Percentiles rank a stretch among this genome's conserved stretches.
Conservation (phyloP, 179 eudicot genomes). For the Silene vulgaris region DNA sequence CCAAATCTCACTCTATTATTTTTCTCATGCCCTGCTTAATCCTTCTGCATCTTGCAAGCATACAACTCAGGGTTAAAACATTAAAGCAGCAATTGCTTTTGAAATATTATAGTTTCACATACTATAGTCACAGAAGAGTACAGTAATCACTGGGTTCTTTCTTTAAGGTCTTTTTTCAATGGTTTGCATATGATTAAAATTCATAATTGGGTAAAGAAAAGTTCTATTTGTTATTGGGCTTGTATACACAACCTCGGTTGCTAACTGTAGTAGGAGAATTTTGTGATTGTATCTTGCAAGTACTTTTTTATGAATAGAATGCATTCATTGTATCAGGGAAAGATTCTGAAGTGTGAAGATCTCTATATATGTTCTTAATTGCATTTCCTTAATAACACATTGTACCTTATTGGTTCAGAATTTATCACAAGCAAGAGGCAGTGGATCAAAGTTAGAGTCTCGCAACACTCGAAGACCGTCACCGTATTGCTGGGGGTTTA, state of each 20-base stretch:
- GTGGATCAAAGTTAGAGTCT: conserved; percentile 57
- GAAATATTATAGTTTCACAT: not conserved
- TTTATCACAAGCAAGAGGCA: conserved; percentile 67
- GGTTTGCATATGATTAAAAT: not conserved
- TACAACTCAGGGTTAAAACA: not conserved
- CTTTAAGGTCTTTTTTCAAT: not conserved
- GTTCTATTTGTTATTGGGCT: not conserved
- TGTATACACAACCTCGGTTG: not conserved
- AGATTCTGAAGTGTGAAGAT: conserved; percentile 2
- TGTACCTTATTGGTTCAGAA: conserved; percentile 41
- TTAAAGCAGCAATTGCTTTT: not conserved
- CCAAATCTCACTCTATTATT: not conserved
- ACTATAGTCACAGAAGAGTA: not conserved
- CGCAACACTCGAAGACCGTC: conserved; percentile 64
- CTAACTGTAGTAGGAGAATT: not conserved
- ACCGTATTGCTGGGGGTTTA: conserved; percentile 69
- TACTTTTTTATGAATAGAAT: not conserved
- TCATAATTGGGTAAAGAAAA: not conserved
- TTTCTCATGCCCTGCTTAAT: not conserved
- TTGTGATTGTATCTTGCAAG: not conserved
- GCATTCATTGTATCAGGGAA: not conserved
- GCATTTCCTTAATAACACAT: not conserved
- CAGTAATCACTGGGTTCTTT: not conserved
- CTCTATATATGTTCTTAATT: not conserved
- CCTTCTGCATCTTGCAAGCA: not conserved